Evolutionary conservation across 768 basidiomycete genomes (phyloP).

Genomic region (Termitomyces sp.): DNA sequence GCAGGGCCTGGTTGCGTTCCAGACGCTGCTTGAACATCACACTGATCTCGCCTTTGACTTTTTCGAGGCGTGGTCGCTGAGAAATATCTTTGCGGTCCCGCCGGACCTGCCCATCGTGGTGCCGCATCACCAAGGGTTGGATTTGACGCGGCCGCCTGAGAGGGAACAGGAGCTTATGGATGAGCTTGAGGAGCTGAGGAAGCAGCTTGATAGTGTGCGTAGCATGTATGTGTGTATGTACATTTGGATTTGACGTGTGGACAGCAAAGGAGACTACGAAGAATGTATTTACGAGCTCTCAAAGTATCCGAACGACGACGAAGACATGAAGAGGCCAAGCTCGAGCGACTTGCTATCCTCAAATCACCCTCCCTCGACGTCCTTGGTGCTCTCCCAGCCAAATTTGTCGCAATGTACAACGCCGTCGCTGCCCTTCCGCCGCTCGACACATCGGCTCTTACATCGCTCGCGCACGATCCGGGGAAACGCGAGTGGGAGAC

Average conservation of each 20-base stretch:
- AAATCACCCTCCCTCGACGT: conserved; percentile 32
- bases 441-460: conserved; percentile 33
- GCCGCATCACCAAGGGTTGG: conserved; percentile 71
- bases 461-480: conserved; percentile 42
- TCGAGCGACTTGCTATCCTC: conserved; percentile 42
- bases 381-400: conserved; percentile 35
- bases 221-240: background rate
- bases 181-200: conserved; percentile 64
- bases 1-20: conserved; percentile 81
- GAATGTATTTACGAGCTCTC: conserved; percentile 50
- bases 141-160: conserved; percentile 58
- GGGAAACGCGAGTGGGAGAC: conserved; percentile 80
- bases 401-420: conserved; percentile 41
- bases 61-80: conserved; percentile 85
- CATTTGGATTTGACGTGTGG: background rate
- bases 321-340: conserved; percentile 40
- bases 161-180: conserved; percentile 58
- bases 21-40: conserved; percentile 84
- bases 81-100: conserved; percentile 83
- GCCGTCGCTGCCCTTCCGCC: conserved; percentile 47
- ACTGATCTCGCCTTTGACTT: conserved; percentile 90
- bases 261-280: conserved; percentile 66
- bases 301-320: conserved; percentile 43
- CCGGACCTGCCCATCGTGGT: conserved; percentile 66
- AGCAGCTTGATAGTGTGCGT: conserved; percentile 68